phyloP scores from a whole-genome alignment of 2,329 filamentous ascomycete genomes.

The Escovopsis sp. region DNA sequence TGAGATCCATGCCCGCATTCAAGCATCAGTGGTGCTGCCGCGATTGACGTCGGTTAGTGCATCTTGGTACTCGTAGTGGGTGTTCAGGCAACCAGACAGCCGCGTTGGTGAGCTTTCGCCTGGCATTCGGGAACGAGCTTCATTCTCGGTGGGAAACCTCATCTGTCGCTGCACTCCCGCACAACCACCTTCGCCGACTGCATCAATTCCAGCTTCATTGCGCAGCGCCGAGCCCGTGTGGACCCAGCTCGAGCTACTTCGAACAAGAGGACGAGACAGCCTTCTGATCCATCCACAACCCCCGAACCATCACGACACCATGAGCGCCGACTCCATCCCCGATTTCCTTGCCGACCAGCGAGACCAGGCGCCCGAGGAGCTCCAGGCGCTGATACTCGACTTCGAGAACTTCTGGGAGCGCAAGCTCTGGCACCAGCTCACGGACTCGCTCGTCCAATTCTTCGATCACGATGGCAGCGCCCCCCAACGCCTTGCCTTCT shows the following conservation, averaged over 20 bases:
- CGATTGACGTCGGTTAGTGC: background rate
- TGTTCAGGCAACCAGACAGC: constrained; percentile 23
- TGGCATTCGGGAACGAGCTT: background rate
- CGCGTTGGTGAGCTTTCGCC: constrained; percentile 14
- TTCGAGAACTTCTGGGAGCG: constrained; percentile 98
- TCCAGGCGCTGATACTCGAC: constrained; percentile 73
- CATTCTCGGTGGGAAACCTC: background rate
- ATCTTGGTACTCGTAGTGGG: no score
- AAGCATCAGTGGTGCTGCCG: background rate
- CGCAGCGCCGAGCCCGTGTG: no score
- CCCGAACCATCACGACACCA: constrained; percentile 20
- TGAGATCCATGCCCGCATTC: no score
- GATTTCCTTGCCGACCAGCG: constrained; percentile 87
- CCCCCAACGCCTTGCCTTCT: constrained; percentile 73
- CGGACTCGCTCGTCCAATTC: constrained; percentile 73
- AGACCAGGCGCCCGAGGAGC: constrained; percentile 71
- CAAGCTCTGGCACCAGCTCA: constrained; percentile 98
- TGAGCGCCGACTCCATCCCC: constrained; percentile 78
- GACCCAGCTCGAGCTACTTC: background rate
- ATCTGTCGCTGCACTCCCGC: background rate
- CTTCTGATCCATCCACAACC: no score
- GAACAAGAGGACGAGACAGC: background rate
- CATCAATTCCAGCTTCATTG: background rate
- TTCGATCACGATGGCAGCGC: constrained; percentile 72
- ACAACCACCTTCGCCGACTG: background rate